Evolutionary conservation across 2,329 filamentous ascomycete species (phyloP), one percentile per base, ranked within the genome.

Genomic region (Calonectria pauciramosa): DNA sequence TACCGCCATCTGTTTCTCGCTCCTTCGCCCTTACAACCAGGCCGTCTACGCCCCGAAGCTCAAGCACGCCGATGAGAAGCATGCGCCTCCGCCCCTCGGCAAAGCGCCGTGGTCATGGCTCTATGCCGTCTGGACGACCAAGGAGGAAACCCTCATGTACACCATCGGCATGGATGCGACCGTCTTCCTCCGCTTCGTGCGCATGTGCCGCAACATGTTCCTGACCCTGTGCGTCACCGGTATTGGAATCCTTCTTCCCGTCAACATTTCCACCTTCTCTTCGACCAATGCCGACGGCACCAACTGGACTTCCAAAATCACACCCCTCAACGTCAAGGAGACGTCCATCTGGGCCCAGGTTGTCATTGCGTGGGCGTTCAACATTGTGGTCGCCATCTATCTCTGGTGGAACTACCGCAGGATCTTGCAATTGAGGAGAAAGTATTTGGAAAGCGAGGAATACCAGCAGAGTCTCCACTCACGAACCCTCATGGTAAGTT

Each of bases 121-220:
- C 38, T 88, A 88, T 26, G 96, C 96, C 0, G 87, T 99, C 38
- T 89, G 96, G 85, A 91, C 89, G 75, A 96, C 94, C 18, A 93
- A 91, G 74, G 97, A 99, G 86, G 87, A 92, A 70, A 90, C 94
- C 18, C 86, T 98, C 75, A 90, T 98, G 30, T 90, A 94, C n/a
- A 92, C 94, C 80, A 93, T 98, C 49, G 97, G 97, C 65, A 89
- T 99, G 87, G 97, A 99, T 85, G 97, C 96, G 11, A 94, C 94
- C 11, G 87, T 99, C 63, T 99, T 99, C 84, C 88, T 99, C 78
- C 93, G 96, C 68, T 96, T 98, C 81, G 91, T 93, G 65, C 91
- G 93, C 78, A 99, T 99, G 97, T 95, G 95, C 82, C 93, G 97
- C 74, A 97, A 98, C 83, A 94, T 99, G 77, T 98, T 99, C 83